Conservation (phyloP, 2,329 filamentous ascomycete genomes). For the Talaromyces pinophilus region DNA sequence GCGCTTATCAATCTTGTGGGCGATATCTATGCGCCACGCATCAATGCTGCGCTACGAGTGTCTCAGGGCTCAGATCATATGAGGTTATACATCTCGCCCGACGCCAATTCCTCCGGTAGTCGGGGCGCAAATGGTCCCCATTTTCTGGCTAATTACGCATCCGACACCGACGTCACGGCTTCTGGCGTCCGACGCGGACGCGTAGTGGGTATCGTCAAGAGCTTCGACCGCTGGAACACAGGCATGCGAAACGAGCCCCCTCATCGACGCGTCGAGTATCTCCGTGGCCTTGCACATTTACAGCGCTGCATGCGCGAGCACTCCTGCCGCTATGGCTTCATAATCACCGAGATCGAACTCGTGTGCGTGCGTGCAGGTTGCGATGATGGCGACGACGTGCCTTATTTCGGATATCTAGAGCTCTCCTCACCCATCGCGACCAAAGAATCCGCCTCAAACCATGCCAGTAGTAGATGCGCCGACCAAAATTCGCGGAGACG, state of each 20-base stretch:
- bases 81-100: conserved; percentile 45
- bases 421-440: conserved; percentile 62
- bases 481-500: not conserved
- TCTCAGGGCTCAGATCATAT: conserved; percentile 68
- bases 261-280: conserved; percentile 83
- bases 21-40: conserved; percentile 77
- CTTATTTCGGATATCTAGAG: conserved; percentile 88
- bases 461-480: not conserved
- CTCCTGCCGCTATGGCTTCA: conserved; percentile 90
- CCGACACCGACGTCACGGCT: conserved; percentile 51
- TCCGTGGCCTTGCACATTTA: conserved; percentile 79
- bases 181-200: conserved; percentile 59
- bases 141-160: conserved; percentile 57
- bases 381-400: conserved; percentile 60
- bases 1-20: conserved; percentile 74
- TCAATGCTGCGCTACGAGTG: conserved; percentile 79
- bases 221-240: conserved; percentile 92
- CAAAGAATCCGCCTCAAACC: conserved; percentile 39
- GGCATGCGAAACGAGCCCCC: conserved; percentile 86
- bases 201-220: conserved; percentile 82
- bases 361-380: conserved; percentile 81
- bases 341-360: conserved; percentile 93
- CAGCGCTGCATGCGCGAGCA: conserved; percentile 94
- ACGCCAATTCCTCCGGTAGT: conserved; percentile 38
- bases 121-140: conserved; percentile 51